phyloP scores from a whole-genome alignment of 2,329 filamentous ascomycete genomes.

The Dryadomyces quercivorus region DNA sequence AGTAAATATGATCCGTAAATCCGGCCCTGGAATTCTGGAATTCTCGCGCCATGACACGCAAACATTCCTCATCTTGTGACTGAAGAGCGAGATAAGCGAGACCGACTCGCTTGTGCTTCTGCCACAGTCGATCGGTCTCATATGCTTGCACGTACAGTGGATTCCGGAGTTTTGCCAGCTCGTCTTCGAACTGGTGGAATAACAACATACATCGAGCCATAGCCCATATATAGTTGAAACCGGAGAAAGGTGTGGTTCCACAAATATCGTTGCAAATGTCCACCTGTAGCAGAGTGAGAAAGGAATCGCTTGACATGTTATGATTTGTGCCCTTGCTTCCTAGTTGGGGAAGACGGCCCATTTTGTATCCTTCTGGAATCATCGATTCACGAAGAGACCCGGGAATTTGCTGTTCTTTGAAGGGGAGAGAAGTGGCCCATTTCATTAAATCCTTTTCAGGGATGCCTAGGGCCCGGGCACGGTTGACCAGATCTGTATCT shows the following conservation, averaged over 20 bases:
- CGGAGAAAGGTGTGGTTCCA: constrained; percentile 17
- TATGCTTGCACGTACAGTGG: constrained; percentile 18
- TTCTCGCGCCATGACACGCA: constrained; percentile 18
- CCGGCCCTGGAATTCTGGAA: constrained; percentile 12
- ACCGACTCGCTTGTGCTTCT: background rate
- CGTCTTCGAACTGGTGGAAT: constrained; percentile 17
- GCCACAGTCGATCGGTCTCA: constrained; percentile 10
- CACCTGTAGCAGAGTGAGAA: background rate
- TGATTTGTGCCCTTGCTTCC: no score
- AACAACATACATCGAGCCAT: constrained; percentile 14
- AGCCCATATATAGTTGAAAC: constrained; percentile 22
- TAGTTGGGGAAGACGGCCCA: background rate
- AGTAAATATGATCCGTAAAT: constrained; percentile 21
- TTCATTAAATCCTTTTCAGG: no score
- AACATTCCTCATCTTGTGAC: constrained; percentile 18
- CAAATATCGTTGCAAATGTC: constrained; percentile 19
- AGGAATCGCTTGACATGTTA: no score
- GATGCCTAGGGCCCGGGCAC: no score
- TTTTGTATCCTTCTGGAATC: no score
- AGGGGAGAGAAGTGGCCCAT: no score
- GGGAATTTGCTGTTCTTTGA: no score
- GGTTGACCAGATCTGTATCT: no score
- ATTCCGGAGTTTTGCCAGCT: constrained; percentile 16
- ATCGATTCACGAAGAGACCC: no score
- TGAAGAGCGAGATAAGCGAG: constrained; percentile 13